Conservation (phyloP, 768 basidiomycete genomes). For the Tricholoma sp. region DNA sequence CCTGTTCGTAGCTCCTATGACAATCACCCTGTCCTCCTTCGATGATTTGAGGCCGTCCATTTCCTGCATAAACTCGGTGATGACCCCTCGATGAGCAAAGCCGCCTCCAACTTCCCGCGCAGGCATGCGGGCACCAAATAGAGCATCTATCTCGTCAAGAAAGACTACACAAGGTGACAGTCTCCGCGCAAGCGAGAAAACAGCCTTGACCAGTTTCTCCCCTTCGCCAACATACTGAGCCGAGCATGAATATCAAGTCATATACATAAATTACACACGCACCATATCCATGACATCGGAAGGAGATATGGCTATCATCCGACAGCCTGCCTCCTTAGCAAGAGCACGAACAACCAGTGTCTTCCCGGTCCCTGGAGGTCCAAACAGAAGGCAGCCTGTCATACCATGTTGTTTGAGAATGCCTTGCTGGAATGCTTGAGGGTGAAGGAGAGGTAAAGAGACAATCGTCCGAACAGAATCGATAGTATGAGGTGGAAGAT, state of each 20-base stretch:
- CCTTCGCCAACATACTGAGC: constrained; percentile 82
- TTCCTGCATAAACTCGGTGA: constrained; percentile 93
- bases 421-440: constrained; percentile 81
- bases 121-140: constrained; percentile 83
- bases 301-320: constrained; percentile 87
- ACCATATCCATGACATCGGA: constrained; percentile 98
- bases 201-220: constrained; percentile 83
- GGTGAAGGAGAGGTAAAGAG: constrained; percentile 82
- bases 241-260: background rate
- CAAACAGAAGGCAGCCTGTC: constrained; percentile 88
- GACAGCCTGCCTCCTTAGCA: constrained; percentile 89
- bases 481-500: constrained; percentile 82
- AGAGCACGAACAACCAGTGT: constrained; percentile 86
- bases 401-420: constrained; percentile 90
- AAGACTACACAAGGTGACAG: constrained; percentile 92
- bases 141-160: constrained; percentile 90
- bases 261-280: constrained; percentile 13
- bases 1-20: constrained; percentile 92
- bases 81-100: constrained; percentile 81
- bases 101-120: constrained; percentile 73
- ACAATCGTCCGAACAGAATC: constrained; percentile 91
- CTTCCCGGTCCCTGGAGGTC: constrained; percentile 88
- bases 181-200: constrained; percentile 81
- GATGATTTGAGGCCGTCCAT: constrained; percentile 91
- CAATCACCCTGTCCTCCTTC: constrained; percentile 75